Base-by-base conservation (phyloP, 176 grass and related monocot genomes). In the Zoysia japonica region DNA sequence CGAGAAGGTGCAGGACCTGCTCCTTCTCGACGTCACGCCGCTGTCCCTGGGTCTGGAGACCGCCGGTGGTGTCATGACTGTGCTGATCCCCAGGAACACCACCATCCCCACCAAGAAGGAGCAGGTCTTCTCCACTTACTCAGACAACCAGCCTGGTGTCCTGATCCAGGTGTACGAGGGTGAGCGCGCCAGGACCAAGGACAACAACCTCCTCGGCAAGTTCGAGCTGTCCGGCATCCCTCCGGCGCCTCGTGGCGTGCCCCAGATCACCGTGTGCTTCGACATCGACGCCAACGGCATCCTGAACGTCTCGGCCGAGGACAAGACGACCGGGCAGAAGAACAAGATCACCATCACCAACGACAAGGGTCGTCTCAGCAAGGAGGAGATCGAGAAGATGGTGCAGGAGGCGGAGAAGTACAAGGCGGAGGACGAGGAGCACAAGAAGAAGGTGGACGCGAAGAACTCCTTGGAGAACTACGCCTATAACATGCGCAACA, bases 351-450 rank as follows among this genome's bases (percentile, higher is more conserved):
- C 84, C 3, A 79, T 90, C 84, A 90, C 74, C 20, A 83, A 86
- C 19, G 88, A 86, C 75, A 86, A 90, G 79, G 84, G 84, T 3
- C 79, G 84, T 74, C 75, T 86, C 63, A 90, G 88, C 75, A 90
- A 90, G 79, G 84, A 83, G 8, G 88, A 86, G n/a, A 90, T 86
- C 13, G 88, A 86, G 75, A 90, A 90, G 88, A 90, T 90, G 88
- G 75, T 86, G 6, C 84, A 90, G 61, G 84, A 83, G 0, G 88
- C 79, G 0, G 80, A 90, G 80, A 86, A 86, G 79, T 90, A 90
- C 69, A 90, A 86, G 84, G 86, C 84, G 0, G 84, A 90, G 79
- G 83, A 86, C 0, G 88, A 86, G 42, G 75, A 90, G 68, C 88
- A 90, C 75, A 90, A 86, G 75, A 89, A 83, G 83, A 83, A 90